Evolutionary conservation across 108 stramenopile genomes (phyloP).

Genomic region (Conticribra weissflogii): DNA sequence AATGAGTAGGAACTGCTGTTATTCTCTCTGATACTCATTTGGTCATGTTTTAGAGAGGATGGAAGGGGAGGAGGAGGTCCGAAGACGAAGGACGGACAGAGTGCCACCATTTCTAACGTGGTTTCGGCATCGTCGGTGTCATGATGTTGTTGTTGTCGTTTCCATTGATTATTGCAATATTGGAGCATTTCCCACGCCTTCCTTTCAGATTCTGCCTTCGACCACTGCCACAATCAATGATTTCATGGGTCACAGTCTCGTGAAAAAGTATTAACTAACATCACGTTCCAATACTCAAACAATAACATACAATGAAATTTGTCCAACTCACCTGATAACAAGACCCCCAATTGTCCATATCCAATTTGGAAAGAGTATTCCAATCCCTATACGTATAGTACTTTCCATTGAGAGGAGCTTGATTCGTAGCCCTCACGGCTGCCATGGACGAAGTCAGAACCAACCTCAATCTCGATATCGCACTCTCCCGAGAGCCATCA

Average conservation of each 20-base stretch:
- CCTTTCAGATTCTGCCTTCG: constrained; percentile 80
- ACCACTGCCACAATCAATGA: no score
- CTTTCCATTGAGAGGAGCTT: constrained; percentile 66
- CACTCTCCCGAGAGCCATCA: neutral
- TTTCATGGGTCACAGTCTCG: no score
- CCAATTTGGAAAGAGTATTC: constrained; percentile 76
- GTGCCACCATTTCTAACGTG: constrained; percentile 55
- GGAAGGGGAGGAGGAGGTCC: constrained; percentile 60
- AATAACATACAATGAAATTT: no score
- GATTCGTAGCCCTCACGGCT: constrained; percentile 80
- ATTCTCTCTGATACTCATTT: neutral
- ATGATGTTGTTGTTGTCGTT: no score
- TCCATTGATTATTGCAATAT: constrained; percentile 62
- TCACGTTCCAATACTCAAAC: no score
- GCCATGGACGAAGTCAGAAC: constrained; percentile 88
- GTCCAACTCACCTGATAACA: no score
- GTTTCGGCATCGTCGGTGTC: constrained; percentile 64
- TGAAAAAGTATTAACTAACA: no score
- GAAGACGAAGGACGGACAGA: constrained; percentile 87
- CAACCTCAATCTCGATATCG: constrained; percentile 29
- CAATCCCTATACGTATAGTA: constrained; percentile 82
- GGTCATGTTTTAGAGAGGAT: constrained; percentile 9
- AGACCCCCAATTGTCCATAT: constrained; percentile 70
- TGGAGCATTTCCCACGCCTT: constrained; percentile 59
- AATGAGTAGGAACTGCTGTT: constrained; percentile 65